phyloP scores from a whole-genome alignment of 345 rosid species.

The Sapria himalayana region DNA sequence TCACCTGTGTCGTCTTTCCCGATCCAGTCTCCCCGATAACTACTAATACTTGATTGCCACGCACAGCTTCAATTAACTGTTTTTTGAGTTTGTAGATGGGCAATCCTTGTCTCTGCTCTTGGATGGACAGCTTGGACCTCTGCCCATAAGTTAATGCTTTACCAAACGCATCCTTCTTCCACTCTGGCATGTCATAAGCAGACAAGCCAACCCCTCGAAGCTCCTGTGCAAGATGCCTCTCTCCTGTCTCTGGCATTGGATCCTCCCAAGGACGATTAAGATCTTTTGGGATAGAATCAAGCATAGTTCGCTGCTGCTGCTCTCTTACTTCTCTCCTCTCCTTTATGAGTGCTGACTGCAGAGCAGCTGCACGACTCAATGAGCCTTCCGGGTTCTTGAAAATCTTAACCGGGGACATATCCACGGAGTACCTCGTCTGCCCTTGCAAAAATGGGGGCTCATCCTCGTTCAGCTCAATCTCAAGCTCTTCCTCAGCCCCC shows the following conservation, averaged over 20 bases:
- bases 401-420: slow-evolving; percentile 80
- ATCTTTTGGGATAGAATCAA: slow-evolving; percentile 89
- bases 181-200: slow-evolving; percentile 75
- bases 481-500: slow-evolving; percentile 82
- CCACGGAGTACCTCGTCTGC: slow-evolving; percentile 46
- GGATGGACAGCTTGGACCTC: slow-evolving; percentile 69
- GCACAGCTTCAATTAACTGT: slow-evolving; percentile 70
- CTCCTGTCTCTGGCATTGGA: slow-evolving; percentile 83
- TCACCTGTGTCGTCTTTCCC: slow-evolving; percentile 70
- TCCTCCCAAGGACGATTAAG: slow-evolving; percentile 97
- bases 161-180: slow-evolving; percentile 88
- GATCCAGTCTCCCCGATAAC: slow-evolving; percentile 85
- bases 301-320: slow-evolving; percentile 78
- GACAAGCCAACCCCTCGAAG: slow-evolving; percentile 80
- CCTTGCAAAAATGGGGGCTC: slow-evolving; percentile 77
- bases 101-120: slow-evolving; percentile 76
- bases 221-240: slow-evolving; percentile 85
- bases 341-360: slow-evolving; percentile 79
- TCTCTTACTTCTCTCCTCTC: slow-evolving; percentile 67
- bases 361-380: slow-evolving; percentile 77
- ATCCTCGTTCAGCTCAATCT: slow-evolving; percentile 76
- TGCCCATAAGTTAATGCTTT: slow-evolving; percentile 64
- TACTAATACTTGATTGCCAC: slow-evolving; percentile 64
- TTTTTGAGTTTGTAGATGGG: slow-evolving; percentile 79
- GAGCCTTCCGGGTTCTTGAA: slow-evolving; percentile 91